These are phyloP conservation scores for Ramaria sp. DNA, from an alignment of 768 basidiomycete species.

Conservation along the genomic window DNA sequence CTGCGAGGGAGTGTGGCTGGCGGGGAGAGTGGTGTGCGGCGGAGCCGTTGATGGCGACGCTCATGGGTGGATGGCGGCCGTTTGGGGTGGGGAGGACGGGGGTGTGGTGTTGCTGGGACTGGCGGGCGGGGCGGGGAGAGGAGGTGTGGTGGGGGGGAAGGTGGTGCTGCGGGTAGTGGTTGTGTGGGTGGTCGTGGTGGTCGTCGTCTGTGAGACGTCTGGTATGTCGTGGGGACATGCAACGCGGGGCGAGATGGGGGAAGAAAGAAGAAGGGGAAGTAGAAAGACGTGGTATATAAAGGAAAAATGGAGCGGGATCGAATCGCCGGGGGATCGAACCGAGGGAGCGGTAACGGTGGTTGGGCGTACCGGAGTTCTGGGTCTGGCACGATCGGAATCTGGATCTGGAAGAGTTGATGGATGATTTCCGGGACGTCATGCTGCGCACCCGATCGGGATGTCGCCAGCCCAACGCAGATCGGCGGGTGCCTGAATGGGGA, in stretches of 20 bases:
- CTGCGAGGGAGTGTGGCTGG: slow-evolving; percentile 29
- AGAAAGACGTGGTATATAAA: slow-evolving; percentile 15
- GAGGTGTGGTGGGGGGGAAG: neutral
- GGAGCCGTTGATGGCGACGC: slow-evolving; percentile 3
- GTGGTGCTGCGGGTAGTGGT: neutral
- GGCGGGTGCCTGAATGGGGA: too few relatives aligned
- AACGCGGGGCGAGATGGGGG: slow-evolving; percentile 18
- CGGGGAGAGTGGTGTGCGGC: slow-evolving; percentile 8
- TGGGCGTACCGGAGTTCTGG: too few relatives aligned
- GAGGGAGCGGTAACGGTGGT: slow-evolving; percentile 23
- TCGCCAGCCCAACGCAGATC: too few relatives aligned
- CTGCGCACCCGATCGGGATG: too few relatives aligned
- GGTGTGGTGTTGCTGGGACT: neutral
- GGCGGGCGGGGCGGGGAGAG: neutral
- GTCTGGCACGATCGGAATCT: too few relatives aligned
- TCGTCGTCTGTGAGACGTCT: slow-evolving; percentile 44
- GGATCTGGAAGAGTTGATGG: too few relatives aligned
- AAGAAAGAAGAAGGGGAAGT: slow-evolving; percentile 17
- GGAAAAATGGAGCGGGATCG: slow-evolving; percentile 40
- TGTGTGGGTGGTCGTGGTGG: neutral
- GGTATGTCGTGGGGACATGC: slow-evolving; percentile 49
- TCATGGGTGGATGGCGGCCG: neutral
- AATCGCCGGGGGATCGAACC: slow-evolving; percentile 12
- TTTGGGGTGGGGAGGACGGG: neutral
- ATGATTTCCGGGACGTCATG: too few relatives aligned